Evolutionary conservation across 139 green algal genomes (phyloP), one percentile per base, ranked within the genome.

Genomic region (Zygnema circumcarinatum): DNA sequence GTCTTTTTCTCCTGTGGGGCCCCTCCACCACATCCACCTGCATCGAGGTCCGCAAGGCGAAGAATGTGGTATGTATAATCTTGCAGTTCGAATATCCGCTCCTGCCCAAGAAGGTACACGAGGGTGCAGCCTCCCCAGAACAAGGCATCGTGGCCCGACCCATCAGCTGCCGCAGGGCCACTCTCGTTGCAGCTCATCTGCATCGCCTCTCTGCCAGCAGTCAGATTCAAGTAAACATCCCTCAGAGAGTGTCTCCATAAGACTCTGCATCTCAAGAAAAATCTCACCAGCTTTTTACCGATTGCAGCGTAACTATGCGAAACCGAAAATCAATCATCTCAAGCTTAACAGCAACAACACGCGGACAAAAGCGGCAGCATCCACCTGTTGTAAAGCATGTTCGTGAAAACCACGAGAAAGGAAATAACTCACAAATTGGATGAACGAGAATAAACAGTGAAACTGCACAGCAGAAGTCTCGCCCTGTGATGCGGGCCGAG

Each of bases 371-470:
- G n/a, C n/a, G n/a, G n/a, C n/a, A n/a, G n/a, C n/a, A n/a, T n/a
- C n/a, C n/a, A n/a, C n/a, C n/a, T n/a, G n/a, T n/a, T n/a, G n/a
- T n/a, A n/a, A n/a, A n/a, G n/a, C n/a, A n/a, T n/a, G n/a, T n/a
- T n/a, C n/a, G n/a, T n/a, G n/a, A n/a, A n/a, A n/a, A n/a, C n/a
- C n/a, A n/a, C n/a, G n/a, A n/a, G n/a, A n/a, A n/a, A n/a, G n/a
- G n/a, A n/a, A n/a, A n/a, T n/a, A 41, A 16, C 69, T 39, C 16
- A 78, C 69, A 16, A 52, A 78, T 78, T 78, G 69, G 16, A 78
- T 78, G 69, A 16, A 3, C 11, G 69, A 78, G 69, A 78, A 78
- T 3, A 78, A 16, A 41, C 69, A 25, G 69, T 78, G 16, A 41
- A 52, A 78, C 69, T 78, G 35, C 7, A 52, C 7, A 41, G 69